Evolutionary conservation across 169 alveolate species (phyloP).

Genomic region (Plasmodium yoelii): DNA sequence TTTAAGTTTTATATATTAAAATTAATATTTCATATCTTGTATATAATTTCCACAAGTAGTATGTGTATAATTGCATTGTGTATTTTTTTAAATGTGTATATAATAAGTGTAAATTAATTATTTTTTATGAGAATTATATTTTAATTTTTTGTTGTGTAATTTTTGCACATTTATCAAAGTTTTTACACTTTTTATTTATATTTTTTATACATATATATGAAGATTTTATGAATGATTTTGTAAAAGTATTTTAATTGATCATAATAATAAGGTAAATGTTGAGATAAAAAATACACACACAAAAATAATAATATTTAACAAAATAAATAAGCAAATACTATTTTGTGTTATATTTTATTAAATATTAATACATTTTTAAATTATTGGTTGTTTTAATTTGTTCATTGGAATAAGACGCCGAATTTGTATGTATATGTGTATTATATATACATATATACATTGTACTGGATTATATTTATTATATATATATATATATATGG

Average conservation of each 20-base stretch:
- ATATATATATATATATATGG: neutral
- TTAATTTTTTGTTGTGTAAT: slow-evolving; percentile 5
- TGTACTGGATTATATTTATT: too few relatives aligned
- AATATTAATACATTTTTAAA: too few relatives aligned
- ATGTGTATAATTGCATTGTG: too few relatives aligned
- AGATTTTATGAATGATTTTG: neutral
- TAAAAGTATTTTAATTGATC: neutral
- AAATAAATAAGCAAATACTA: neutral
- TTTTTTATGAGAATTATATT: too few relatives aligned
- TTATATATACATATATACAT: neutral
- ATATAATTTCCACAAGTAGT: too few relatives aligned
- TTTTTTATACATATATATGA: neutral
- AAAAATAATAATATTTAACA: slow-evolving; percentile 4
- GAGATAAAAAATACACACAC: neutral
- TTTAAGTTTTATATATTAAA: too few relatives aligned
- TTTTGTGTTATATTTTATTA: neutral
- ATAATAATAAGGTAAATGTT: neutral
- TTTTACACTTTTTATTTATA: neutral
- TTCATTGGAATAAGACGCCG: too few relatives aligned
- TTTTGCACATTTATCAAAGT: neutral
- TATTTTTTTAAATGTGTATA: too few relatives aligned
- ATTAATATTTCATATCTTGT: too few relatives aligned
- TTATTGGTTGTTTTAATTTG: too few relatives aligned
- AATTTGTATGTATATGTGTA: too few relatives aligned
- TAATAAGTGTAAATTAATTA: too few relatives aligned